Conservation (phyloP, 1,284 basidiomycete genomes). For the Moesziomyces parantarcticus region DNA sequence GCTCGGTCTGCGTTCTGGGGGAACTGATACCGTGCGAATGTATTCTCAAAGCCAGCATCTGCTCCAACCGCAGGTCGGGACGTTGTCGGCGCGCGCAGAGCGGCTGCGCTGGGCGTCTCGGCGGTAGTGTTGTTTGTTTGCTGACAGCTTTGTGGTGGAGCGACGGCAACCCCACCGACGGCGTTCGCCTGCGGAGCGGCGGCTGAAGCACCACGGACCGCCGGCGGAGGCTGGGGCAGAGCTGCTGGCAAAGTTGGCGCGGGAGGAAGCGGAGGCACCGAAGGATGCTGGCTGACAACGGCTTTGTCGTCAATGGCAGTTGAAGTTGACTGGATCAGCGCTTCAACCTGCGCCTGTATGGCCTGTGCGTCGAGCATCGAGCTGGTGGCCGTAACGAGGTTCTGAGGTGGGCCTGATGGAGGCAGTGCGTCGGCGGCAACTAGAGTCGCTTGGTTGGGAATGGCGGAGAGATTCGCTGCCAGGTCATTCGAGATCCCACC, state of each 20-base stretch:
- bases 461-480: neutral
- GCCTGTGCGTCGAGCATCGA: slow-evolving; percentile 30
- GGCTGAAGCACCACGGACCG: neutral
- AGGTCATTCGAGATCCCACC: neutral
- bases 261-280: neutral
- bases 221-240: neutral
- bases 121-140: neutral
- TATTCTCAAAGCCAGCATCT: slow-evolving; percentile 39
- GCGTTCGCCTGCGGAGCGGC: neutral
- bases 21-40: slow-evolving; percentile 43
- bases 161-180: no score
- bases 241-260: neutral
- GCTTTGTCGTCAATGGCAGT: slow-evolving; percentile 17
- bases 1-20: slow-evolving; percentile 37
- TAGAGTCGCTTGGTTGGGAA: neutral
- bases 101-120: neutral
- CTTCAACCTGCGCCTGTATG: slow-evolving; percentile 45
- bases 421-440: neutral
- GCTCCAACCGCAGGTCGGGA: slow-evolving; percentile 1
- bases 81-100: neutral
- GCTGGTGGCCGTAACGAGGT: neutral
- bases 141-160: neutral
- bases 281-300: slow-evolving; percentile 1
- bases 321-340: slow-evolving; percentile 37
- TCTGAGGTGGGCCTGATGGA: neutral